These are phyloP conservation scores for Candida montana DNA, from an alignment of 805 yeast species.

Conservation along the genomic window DNA sequence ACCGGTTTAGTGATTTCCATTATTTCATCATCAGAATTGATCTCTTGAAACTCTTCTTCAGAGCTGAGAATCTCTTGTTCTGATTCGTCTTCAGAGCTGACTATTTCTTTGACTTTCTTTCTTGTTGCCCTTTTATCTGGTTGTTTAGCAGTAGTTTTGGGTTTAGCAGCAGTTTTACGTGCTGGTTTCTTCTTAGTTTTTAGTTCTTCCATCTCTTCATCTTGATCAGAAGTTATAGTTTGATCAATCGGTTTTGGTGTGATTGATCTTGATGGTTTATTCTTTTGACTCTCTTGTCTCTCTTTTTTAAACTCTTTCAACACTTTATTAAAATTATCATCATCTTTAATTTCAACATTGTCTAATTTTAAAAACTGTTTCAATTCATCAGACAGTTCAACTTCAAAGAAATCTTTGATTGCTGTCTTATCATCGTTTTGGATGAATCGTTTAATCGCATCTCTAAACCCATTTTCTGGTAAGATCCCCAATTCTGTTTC, in stretches of 20 bases:
- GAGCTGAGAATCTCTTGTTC: not conserved
- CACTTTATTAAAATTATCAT: conserved; percentile 37
- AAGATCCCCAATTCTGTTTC: conserved; percentile 62
- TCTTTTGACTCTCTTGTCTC: conserved; percentile 10
- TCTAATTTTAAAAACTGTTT: conserved; percentile 29
- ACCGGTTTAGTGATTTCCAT: not conserved
- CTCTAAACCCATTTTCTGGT: conserved; percentile 70
- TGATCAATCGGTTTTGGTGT: conserved; percentile 1
- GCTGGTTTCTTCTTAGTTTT: not conserved
- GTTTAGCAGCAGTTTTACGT: not conserved
- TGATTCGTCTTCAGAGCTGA: not conserved
- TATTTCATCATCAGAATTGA: conserved; percentile 7
- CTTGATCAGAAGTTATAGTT: conserved; percentile 8
- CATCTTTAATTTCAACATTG: conserved; percentile 32
- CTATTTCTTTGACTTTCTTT: not conserved
- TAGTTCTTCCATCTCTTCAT: conserved; percentile 1
- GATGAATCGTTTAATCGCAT: conserved; percentile 66
- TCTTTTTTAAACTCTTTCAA: conserved; percentile 37
- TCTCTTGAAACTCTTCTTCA: conserved; percentile 5
- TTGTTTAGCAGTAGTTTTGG: not conserved
- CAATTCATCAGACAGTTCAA: conserved; percentile 32
- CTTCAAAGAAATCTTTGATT: conserved; percentile 54
- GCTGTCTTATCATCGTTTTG: conserved; percentile 80
- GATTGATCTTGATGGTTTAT: conserved; percentile 1
- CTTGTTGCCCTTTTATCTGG: not conserved